Evolutionary conservation across 2,329 filamentous ascomycete species (phyloP).

Genomic region (Nothopassalora personata): DNA sequence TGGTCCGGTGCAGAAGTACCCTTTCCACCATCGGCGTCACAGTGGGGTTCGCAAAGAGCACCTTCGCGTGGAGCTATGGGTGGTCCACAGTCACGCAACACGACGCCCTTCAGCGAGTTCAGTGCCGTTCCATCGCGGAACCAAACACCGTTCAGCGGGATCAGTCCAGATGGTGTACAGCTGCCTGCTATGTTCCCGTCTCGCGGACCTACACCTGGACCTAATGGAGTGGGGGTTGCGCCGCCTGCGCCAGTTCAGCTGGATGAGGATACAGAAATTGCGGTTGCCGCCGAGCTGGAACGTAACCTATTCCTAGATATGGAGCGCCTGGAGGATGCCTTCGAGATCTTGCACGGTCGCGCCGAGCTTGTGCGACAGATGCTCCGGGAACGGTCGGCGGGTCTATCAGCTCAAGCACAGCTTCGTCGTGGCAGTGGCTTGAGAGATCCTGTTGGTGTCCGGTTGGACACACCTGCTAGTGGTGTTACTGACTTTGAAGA

Average conservation of each 20-base stretch:
- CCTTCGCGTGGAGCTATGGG: conserved; percentile 40
- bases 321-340: conserved; percentile 90
- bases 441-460: conserved; percentile 38
- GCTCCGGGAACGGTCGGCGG: conserved; percentile 75
- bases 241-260: conserved; percentile 66
- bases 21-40: conserved; percentile 29
- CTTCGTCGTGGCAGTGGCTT: conserved; percentile 49
- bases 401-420: conserved; percentile 63
- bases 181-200: conserved; percentile 30
- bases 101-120: conserved; percentile 55
- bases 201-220: conserved; percentile 28
- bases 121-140: conserved; percentile 44
- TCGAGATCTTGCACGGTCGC: conserved; percentile 80
- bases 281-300: conserved; percentile 83
- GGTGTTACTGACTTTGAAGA: conserved; percentile 31
- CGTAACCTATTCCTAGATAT: conserved; percentile 89
- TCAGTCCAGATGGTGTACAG: conserved; percentile 26
- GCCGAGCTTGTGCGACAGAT: conserved; percentile 75
- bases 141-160: conserved; percentile 45
- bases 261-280: conserved; percentile 91
- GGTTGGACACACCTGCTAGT: conserved; percentile 39
- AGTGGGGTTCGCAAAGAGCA: conserved; percentile 26
- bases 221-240: conserved; percentile 30
- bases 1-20: conserved; percentile 79
- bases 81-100: conserved; percentile 41